Evolutionary conservation across 2,329 filamentous ascomycete species (phyloP).

Genomic region (Botrytis squamosa): DNA sequence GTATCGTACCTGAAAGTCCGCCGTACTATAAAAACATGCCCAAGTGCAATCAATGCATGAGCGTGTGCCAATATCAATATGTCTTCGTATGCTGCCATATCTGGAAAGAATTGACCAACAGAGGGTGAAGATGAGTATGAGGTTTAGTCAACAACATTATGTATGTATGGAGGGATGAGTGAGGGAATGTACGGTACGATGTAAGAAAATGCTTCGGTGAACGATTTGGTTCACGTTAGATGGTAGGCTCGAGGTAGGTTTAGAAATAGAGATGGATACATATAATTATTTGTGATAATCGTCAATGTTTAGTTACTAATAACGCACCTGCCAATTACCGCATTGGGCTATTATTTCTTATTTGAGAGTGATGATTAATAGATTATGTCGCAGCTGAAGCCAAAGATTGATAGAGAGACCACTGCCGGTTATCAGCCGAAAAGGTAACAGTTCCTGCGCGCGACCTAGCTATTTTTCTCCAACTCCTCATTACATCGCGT

Average conservation of each 20-base stretch:
- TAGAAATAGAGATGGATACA: neutral
- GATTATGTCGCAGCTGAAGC: neutral
- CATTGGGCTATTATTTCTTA: neutral
- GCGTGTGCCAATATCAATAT: neutral
- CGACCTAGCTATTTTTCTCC: slow-evolving; percentile 7
- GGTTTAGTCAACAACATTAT: too few species aligned
- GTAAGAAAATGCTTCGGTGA: neutral
- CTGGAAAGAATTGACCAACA: neutral
- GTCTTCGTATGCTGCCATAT: neutral
- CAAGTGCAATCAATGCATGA: slow-evolving; percentile 3
- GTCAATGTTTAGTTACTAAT: neutral
- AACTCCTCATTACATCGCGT: slow-evolving; percentile 11
- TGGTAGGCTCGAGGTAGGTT: neutral
- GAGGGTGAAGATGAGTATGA: neutral
- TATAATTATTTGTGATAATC: neutral
- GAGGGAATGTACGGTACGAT: neutral
- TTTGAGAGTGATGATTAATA: neutral
- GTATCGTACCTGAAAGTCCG: neutral
- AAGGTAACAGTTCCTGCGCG: slow-evolving; percentile 1
- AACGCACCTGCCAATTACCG: neutral
- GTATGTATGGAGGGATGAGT: too few species aligned
- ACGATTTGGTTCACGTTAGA: neutral
- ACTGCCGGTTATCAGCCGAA: slow-evolving; percentile 12
- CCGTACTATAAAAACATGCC: neutral
- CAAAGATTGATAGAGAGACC: slow-evolving; percentile 2